These are phyloP conservation scores for Colletotrichum tofieldiae DNA, from an alignment of 2,329 filamentous ascomycete genomes.

Conservation along the genomic window DNA sequence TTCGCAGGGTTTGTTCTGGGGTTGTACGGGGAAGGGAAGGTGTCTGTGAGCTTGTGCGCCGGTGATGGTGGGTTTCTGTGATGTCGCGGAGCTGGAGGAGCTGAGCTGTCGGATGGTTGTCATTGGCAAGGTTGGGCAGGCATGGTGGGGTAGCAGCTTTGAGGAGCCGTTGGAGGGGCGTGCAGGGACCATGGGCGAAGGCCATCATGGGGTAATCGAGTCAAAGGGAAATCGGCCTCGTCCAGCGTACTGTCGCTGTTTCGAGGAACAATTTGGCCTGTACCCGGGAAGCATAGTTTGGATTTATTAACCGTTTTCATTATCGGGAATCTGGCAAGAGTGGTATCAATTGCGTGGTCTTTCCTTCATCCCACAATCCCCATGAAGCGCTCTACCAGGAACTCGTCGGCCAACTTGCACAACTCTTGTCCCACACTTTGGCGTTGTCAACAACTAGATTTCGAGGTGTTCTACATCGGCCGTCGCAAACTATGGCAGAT, in stretches of 20 bases:
- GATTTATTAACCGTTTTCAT: too few species aligned
- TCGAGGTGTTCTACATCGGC: neutral
- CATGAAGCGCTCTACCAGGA: neutral
- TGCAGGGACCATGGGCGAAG: conserved; percentile 26
- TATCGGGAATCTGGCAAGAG: too few species aligned
- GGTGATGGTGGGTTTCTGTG: conserved; percentile 5
- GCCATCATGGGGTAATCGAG: neutral
- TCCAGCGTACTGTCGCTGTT: neutral
- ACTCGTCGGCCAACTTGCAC: neutral
- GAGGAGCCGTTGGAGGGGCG: conserved; percentile 21
- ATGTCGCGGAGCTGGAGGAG: conserved; percentile 16
- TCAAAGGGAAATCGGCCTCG: neutral
- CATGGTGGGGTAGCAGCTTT: conserved; percentile 46
- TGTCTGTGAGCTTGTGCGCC: neutral
- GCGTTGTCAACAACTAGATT: neutral
- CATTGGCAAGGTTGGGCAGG: conserved; percentile 33
- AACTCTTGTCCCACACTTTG: neutral
- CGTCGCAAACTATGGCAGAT: too few species aligned
- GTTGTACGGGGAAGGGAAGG: neutral
- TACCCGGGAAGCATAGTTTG: neutral
- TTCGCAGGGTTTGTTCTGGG: neutral
- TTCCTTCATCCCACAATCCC: too few species aligned
- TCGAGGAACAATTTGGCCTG: neutral
- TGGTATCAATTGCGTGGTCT: too few species aligned
- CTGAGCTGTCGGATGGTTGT: conserved; percentile 37